These are phyloP conservation scores for Casuarina glauca DNA, from an alignment of 306 rosid species.

Conservation along the genomic window DNA sequence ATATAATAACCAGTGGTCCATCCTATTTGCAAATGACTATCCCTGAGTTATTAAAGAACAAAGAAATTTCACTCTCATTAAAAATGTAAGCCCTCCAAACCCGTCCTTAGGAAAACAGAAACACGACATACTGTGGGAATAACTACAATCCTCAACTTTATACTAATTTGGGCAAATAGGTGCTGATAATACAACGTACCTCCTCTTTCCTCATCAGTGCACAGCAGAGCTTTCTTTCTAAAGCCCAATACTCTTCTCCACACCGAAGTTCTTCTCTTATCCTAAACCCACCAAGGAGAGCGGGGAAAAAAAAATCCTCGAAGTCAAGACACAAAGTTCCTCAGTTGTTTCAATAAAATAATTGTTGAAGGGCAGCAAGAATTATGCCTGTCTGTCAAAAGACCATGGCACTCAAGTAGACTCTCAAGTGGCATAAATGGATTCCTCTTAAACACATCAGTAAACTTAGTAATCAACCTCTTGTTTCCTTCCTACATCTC, in stretches of 20 bases:
- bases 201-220: slow-evolving; percentile 49
- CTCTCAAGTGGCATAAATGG: slow-evolving; percentile 56
- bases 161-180: neutral
- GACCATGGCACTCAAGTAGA: slow-evolving; percentile 52
- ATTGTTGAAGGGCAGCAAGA: slow-evolving; percentile 18
- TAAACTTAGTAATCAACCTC: slow-evolving; percentile 35
- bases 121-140: neutral
- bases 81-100: neutral
- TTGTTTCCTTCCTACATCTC: slow-evolving; percentile 45
- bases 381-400: slow-evolving; percentile 61
- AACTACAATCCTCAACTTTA: neutral
- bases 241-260: slow-evolving; percentile 88
- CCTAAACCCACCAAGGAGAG: slow-evolving; percentile 45
- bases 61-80: neutral
- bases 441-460: slow-evolving; percentile 29
- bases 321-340: slow-evolving; percentile 10
- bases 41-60: neutral
- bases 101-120: neutral
- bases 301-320: slow-evolving; percentile 11
- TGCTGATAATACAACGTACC: slow-evolving; percentile 37
- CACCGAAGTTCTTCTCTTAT: slow-evolving; percentile 63
- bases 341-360: slow-evolving; percentile 4
- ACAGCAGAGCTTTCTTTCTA: slow-evolving; percentile 85
- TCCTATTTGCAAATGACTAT: neutral
- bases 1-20: neutral